Percentiles rank a stretch among this genome's conserved stretches.
phyloP scores from a whole-genome alignment of 78 protist species.

The Protostelium mycophagum region DNA sequence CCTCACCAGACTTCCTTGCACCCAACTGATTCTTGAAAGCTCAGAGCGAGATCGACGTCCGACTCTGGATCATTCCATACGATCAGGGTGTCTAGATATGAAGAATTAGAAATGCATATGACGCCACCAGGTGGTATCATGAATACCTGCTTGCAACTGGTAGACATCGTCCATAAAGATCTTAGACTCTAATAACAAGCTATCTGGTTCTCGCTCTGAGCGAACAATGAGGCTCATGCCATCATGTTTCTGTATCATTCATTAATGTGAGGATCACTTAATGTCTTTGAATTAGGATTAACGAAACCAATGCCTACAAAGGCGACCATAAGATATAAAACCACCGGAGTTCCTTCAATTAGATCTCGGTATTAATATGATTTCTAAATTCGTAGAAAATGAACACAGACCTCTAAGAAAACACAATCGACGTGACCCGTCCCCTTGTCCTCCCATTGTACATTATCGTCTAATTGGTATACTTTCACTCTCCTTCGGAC shows the following conservation, averaged over 20 bases:
- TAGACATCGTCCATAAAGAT: constrained; percentile 20
- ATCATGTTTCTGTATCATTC: not conserved
- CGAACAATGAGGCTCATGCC: constrained; percentile 22
- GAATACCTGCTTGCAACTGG: constrained; percentile 26
- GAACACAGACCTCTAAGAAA: constrained; percentile 4
- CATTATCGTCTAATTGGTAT: constrained; percentile 35
- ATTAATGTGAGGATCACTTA: no score
- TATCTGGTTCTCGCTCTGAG: constrained; percentile 34
- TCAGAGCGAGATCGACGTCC: constrained; percentile 64
- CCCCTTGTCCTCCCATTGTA: constrained; percentile 59
- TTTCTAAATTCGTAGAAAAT: no score
- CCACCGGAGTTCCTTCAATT: no score
- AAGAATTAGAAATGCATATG: not conserved
- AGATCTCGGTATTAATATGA: no score
- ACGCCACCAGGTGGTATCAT: not conserved
- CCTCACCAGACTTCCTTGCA: constrained; percentile 72
- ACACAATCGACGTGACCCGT: constrained; percentile 50
- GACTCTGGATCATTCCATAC: constrained; percentile 80
- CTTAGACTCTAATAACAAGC: constrained; percentile 24
- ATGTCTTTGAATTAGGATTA: no score
- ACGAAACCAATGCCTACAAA: no score
- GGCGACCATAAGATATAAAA: no score
- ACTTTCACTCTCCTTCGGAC: constrained; percentile 40
- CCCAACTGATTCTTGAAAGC: constrained; percentile 64
- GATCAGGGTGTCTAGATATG: constrained; percentile 57